These are phyloP conservation scores for Cicer bijugum DNA, from an alignment of 306 rosid genomes.

Conservation along the genomic window DNA sequence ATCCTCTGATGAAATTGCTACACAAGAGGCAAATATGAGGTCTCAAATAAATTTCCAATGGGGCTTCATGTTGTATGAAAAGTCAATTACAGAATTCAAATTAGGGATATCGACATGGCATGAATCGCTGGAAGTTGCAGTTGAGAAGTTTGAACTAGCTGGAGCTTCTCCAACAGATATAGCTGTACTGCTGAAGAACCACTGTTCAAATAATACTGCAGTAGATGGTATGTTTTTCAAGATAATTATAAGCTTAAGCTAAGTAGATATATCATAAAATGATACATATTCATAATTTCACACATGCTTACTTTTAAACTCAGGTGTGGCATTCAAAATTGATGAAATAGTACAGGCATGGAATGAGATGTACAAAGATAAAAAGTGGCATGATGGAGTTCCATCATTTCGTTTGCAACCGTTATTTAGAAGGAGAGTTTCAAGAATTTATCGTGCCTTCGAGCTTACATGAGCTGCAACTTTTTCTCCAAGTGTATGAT, in stretches of 20 bases:
- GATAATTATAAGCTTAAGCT: conserved; percentile 18
- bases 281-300: neutral
- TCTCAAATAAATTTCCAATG: conserved; percentile 80
- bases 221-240: conserved; percentile 58
- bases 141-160: conserved; percentile 82
- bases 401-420: conserved; percentile 86
- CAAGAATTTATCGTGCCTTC: conserved; percentile 68
- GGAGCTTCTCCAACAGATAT: conserved; percentile 86
- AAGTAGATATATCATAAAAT: neutral
- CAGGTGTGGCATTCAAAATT: conserved; percentile 79
- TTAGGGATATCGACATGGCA: conserved; percentile 73
- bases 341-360: conserved; percentile 88
- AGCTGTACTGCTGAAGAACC: conserved; percentile 83
- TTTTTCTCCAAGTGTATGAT: conserved; percentile 32
- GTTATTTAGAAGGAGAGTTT: conserved; percentile 73
- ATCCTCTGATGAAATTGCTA: conserved; percentile 61
- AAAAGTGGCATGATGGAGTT: conserved; percentile 68
- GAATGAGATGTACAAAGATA: conserved; percentile 90
- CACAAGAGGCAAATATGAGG: conserved; percentile 66
- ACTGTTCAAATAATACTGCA: conserved; percentile 68
- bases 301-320: conserved; percentile 15
- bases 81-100: conserved; percentile 79
- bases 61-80: conserved; percentile 90
- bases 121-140: conserved; percentile 70
- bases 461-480: conserved; percentile 59